Conservation (phyloP, 2,329 filamentous ascomycete genomes). For the Coniella vitis region DNA sequence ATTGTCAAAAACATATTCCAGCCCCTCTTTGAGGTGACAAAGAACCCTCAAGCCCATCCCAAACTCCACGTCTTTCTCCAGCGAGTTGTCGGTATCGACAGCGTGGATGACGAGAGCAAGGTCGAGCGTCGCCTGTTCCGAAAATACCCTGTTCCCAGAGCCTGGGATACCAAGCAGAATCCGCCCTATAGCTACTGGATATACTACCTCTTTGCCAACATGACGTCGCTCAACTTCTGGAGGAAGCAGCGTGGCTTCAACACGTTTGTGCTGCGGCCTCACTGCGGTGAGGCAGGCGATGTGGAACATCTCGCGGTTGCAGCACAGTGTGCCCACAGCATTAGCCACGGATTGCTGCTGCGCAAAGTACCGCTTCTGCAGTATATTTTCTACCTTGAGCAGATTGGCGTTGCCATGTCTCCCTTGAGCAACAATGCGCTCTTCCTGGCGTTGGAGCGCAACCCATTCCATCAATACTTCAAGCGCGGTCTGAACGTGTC, state of each 20-base stretch:
- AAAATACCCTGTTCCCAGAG: conserved; percentile 86
- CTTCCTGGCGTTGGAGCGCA: conserved; percentile 93
- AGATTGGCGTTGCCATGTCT: conserved; percentile 99
- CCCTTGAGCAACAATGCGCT: conserved; percentile 95
- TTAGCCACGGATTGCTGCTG: conserved; percentile 87
- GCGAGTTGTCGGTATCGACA: conserved; percentile 92
- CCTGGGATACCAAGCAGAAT: conserved; percentile 89
- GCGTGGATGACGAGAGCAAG: conserved; percentile 97
- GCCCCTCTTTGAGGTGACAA: conserved; percentile 90
- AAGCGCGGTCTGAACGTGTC: conserved; percentile 91
- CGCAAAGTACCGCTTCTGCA: conserved; percentile 92
- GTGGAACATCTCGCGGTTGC: conserved; percentile 93
- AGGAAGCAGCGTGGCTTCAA: conserved; percentile 89
- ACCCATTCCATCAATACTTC: conserved; percentile 95
- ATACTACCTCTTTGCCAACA: conserved; percentile 93
- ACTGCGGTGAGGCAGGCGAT: conserved; percentile 95
- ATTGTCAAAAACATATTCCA: conserved; percentile 88
- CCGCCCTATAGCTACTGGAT: conserved; percentile 99
- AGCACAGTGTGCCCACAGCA: conserved; percentile 88
- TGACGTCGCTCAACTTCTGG: conserved; percentile 86
- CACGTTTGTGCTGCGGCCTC: conserved; percentile 85
- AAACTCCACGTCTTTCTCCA: conserved; percentile 94
- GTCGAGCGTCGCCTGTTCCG: conserved; percentile 87
- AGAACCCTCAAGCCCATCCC: conserved; percentile 76
- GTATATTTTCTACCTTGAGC: conserved; percentile 96